Evolutionary conservation across 2,329 filamentous ascomycete genomes (phyloP).

Genomic region (Talaromyces sp.): DNA sequence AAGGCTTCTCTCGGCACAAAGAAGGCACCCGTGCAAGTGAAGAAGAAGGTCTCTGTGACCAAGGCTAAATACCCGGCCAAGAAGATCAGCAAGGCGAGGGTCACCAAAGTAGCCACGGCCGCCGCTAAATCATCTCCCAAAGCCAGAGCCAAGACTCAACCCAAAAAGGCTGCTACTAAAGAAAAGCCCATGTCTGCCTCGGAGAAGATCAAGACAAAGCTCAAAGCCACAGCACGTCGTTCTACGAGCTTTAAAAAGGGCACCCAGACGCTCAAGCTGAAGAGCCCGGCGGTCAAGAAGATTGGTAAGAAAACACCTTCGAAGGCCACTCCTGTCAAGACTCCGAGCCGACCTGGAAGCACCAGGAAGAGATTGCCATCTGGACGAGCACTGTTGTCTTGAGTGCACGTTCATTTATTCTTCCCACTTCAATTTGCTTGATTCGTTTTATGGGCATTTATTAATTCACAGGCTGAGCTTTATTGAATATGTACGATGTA

Average conservation of each 20-base stretch:
- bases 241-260: constrained; percentile 12
- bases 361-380: neutral
- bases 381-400: neutral
- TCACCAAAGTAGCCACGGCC: constrained; percentile 16
- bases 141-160: constrained; percentile 2
- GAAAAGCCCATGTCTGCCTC: constrained; percentile 6
- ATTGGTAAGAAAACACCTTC: constrained; percentile 7
- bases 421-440: neutral
- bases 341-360: constrained; percentile 5
- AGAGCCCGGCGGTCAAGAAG: constrained; percentile 5
- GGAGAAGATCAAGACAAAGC: constrained; percentile 10
- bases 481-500: neutral
- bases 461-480: neutral
- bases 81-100: constrained; percentile 17
- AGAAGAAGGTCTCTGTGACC: constrained; percentile 13
- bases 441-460: neutral
- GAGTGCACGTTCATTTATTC: neutral
- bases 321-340: constrained; percentile 7
- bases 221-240: constrained; percentile 12
- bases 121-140: constrained; percentile 13
- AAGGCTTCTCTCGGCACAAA: constrained; percentile 14
- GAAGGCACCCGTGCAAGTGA: constrained; percentile 14
- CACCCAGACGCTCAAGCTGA: constrained; percentile 8
- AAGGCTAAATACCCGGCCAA: constrained; percentile 16
- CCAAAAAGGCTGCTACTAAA: constrained; percentile 2